Percentiles rank a stretch among this genome's conserved stretches.
Evolutionary conservation across 192 early-diverging fungal genomes (phyloP).

Genomic region (Diversispora epigaea): DNA sequence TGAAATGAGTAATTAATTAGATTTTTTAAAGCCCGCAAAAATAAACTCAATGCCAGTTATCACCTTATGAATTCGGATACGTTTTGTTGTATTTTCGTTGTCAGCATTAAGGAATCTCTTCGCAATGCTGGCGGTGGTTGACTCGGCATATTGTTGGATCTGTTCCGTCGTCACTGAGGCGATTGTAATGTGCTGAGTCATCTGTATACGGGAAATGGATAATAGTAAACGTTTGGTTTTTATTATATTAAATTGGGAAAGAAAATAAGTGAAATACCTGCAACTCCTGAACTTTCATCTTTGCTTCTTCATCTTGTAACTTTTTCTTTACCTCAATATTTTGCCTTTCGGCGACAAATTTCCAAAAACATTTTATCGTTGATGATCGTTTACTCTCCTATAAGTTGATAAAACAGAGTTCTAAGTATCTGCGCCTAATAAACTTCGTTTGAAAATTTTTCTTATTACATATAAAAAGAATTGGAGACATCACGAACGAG

Average conservation of each 20-base stretch:
- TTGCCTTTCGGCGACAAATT: conserved; percentile 25
- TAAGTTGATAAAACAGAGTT: conserved; percentile 9
- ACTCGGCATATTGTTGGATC: conserved; percentile 29
- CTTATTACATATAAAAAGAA: conserved; percentile 8
- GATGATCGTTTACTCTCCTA: conserved; percentile 19
- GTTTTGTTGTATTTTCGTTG: conserved; percentile 26
- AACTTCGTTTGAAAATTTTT: conserved; percentile 23
- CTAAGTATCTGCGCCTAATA: conserved; percentile 16
- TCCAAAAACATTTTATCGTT: conserved; percentile 21
- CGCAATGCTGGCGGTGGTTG: conserved; percentile 16
- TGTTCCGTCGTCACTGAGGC: conserved; percentile 21
- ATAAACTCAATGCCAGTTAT: conserved; percentile 13
- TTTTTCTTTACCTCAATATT: conserved; percentile 24
- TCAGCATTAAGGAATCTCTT: conserved; percentile 19
- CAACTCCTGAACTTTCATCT: conserved; percentile 21
- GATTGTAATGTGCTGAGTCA: conserved; percentile 8
- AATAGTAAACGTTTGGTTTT: conserved; percentile 19
- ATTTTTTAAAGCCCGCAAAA: conserved; percentile 18
- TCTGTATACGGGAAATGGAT: conserved; percentile 21
- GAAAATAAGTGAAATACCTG: conserved; percentile 30
- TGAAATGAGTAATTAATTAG: conserved; percentile 29
- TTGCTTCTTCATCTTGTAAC: conserved; percentile 16
- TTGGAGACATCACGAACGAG: conserved; percentile 30
- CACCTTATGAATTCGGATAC: conserved; percentile 18
- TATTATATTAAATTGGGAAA: conserved; percentile 14